phyloP scores from a whole-genome alignment of 140 eudicot genomes.

The Oenanthe javanica region DNA sequence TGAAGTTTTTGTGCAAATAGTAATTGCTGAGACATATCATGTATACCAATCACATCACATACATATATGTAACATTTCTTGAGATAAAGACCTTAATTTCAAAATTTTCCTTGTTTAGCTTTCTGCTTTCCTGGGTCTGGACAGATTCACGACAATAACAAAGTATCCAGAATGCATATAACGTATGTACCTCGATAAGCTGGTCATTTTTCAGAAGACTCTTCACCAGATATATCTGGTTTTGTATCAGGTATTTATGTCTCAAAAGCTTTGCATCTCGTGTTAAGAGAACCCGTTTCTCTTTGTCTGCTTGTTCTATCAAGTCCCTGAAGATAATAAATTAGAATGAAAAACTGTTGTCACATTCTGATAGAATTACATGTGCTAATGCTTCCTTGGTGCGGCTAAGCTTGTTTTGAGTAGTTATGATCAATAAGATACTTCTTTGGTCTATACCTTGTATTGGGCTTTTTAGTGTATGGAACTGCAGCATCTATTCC shows the following conservation, averaged over 20 bases:
- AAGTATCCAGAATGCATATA: slow-evolving; percentile 1
- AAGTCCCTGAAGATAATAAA: slow-evolving; percentile 50
- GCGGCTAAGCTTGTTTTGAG: background rate
- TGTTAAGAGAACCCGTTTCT: slow-evolving; percentile 82
- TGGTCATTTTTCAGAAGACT: slow-evolving; percentile 80
- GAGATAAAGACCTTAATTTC: background rate
- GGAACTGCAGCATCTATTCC: slow-evolving; percentile 98
- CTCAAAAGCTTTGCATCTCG: slow-evolving; percentile 91
- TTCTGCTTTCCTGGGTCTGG: background rate
- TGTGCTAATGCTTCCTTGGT: background rate
- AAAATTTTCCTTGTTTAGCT: background rate
- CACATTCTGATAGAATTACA: background rate
- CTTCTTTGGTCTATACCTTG: slow-evolving; percentile 39
- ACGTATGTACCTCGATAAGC: slow-evolving; percentile 63
- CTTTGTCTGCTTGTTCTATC: slow-evolving; percentile 75
- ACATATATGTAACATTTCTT: background rate
- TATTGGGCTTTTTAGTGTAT: slow-evolving; percentile 64
- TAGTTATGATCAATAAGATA: slow-evolving; percentile 3
- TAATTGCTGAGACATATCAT: background rate
- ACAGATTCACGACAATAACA: background rate
- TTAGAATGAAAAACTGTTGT: background rate
- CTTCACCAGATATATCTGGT: slow-evolving; percentile 86
- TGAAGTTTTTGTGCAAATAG: background rate
- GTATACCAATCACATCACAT: background rate
- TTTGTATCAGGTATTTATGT: slow-evolving; percentile 66